phyloP scores from a whole-genome alignment of 2,329 filamentous ascomycete genomes.

The Penicillium sumatraense region DNA sequence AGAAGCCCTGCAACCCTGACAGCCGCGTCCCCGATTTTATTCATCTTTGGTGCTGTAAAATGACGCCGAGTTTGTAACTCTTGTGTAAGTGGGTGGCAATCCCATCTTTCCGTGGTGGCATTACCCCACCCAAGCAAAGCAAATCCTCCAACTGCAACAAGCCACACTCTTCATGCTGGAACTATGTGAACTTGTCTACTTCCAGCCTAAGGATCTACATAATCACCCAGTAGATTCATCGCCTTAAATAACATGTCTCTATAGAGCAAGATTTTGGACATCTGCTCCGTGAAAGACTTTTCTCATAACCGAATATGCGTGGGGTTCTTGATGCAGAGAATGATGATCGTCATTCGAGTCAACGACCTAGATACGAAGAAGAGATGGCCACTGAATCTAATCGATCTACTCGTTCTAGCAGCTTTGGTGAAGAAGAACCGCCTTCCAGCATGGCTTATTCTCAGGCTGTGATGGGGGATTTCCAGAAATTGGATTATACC shows the following conservation, averaged over 20 bases:
- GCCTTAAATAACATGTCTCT: too few species aligned
- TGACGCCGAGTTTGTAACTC: too few species aligned
- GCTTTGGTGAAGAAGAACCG: slow-evolving; percentile 7
- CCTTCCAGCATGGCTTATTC: background rate
- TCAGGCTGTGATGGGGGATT: background rate
- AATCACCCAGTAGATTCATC: too few species aligned
- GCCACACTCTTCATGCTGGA: slow-evolving; percentile 88
- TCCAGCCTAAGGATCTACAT: slow-evolving; percentile 76
- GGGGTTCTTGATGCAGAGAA: slow-evolving; percentile 30
- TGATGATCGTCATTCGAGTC: slow-evolving; percentile 22
- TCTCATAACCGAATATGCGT: slow-evolving; percentile 68
- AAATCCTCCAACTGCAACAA: too few species aligned
- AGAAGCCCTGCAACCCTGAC: too few species aligned
- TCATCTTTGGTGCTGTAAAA: too few species aligned
- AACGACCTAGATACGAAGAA: slow-evolving; percentile 24
- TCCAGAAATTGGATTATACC: too few species aligned
- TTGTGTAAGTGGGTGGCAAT: too few species aligned
- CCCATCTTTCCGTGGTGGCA: too few species aligned
- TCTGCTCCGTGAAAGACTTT: slow-evolving; percentile 66
- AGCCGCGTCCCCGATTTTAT: too few species aligned
- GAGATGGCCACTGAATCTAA: slow-evolving; percentile 19
- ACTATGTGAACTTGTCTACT: slow-evolving; percentile 71
- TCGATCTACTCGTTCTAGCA: slow-evolving; percentile 26
- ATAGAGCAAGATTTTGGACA: slow-evolving; percentile 74
- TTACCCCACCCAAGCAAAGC: too few species aligned